Base-by-base conservation (phyloP, 2,329 filamentous ascomycete genomes). In the Byssothecium circinans region DNA sequence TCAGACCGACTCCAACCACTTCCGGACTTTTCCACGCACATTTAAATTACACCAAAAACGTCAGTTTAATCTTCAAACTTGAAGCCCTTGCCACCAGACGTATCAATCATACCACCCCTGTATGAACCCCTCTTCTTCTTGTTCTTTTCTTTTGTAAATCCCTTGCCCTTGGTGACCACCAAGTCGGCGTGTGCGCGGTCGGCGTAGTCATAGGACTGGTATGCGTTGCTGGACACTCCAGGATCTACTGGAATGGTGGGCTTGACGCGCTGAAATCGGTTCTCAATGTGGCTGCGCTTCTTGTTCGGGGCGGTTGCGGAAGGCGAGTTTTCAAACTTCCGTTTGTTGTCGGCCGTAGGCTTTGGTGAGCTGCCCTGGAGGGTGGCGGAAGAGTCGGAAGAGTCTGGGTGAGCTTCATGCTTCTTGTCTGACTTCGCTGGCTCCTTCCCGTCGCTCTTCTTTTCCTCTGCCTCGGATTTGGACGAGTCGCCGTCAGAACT, bases 101-200 rank as follows among this genome's bases (percentile, higher is more conserved):
- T 88, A 68, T 99, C 91, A 63, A 99, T 95, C 43, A 81, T 74
- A 6, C 94, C 94, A 36, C 94, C 94, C 39, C 88, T 85, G 79
- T 96, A 99, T 57, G 87, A 89, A 41, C 94, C 94, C 61, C 85
- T 81, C 68, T 77, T 76, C 65, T 75, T 74, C 70, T 99, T 99
- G 76, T 99, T 99, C 85, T 99, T 99, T 78, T 97, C 94, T 79
- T 99, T 99, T 50, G 92, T 97, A 75, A 99, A 99, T 3, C 90
- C 91, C 77, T 96, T 97, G 64, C 94, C 94, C 70, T 87, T 89
- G 25, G 92, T 97, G 32, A 96, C 82, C 40, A 91, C 89, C 54
- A 99, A 76, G 68, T 96, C 91, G 58, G 90, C 82, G 67, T 91
- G 89, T 8, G 95, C 95, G 60, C 85, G 85, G 61, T 94, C 87